Percentiles rank a stretch among this genome's conserved stretches.
Evolutionary conservation across 2,329 filamentous ascomycete genomes (phyloP).

Genomic region (Balansia obtecta): DNA sequence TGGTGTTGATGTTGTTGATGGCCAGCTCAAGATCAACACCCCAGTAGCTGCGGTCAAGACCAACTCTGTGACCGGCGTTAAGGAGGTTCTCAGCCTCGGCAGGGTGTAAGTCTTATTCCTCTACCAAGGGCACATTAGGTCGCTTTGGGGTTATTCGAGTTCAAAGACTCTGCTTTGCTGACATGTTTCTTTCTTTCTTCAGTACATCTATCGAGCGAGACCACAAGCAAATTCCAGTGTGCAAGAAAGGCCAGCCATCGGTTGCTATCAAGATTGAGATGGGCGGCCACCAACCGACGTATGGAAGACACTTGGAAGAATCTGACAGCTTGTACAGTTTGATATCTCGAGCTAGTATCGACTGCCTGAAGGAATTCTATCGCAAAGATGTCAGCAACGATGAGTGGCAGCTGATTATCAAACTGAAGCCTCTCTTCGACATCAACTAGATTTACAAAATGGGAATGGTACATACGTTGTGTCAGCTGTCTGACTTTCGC

Average conservation of each 20-base stretch:
- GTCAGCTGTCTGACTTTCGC: too few relatives aligned
- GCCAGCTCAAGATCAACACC: conserved; percentile 73
- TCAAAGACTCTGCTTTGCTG: neutral
- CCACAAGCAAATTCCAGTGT: conserved; percentile 84
- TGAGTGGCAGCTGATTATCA: conserved; percentile 89
- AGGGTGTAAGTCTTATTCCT: conserved; percentile 64
- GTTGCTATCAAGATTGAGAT: conserved; percentile 96
- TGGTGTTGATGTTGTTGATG: conserved; percentile 90
- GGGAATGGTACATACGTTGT: neutral
- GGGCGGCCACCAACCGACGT: conserved; percentile 81
- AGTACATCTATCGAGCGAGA: conserved; percentile 96
- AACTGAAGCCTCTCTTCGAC: conserved; percentile 90
- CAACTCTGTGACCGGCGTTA: conserved; percentile 64
- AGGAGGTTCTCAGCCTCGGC: conserved; percentile 74
- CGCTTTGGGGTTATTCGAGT: neutral
- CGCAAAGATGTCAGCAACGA: conserved; percentile 76
- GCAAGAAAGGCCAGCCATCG: conserved; percentile 94
- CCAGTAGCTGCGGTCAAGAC: conserved; percentile 79
- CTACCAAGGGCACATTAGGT: neutral
- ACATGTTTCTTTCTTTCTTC: neutral
- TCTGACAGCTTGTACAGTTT: conserved; percentile 76
- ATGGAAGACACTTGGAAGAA: conserved; percentile 92
- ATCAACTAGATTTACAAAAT: conserved; percentile 42
- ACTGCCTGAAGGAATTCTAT: conserved; percentile 94
- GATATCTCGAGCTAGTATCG: conserved; percentile 79